phyloP scores from a whole-genome alignment of 2,329 filamentous ascomycete genomes.

The Xylaria sp. region DNA sequence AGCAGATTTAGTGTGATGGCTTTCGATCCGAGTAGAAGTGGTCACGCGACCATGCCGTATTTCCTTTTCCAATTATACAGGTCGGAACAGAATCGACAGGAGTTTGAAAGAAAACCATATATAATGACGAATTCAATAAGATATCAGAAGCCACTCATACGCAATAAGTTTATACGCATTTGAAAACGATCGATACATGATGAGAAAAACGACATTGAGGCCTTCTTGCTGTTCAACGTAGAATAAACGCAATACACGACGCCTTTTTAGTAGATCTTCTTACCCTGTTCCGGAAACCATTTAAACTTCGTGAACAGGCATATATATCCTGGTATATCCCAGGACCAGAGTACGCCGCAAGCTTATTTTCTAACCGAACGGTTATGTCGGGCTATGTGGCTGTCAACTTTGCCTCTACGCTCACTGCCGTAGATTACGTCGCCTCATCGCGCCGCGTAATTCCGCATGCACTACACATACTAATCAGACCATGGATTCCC shows the following conservation, averaged over 20 bases:
- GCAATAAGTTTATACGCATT: no score
- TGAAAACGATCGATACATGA: no score
- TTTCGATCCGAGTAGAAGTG: not conserved
- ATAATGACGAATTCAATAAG: not conserved
- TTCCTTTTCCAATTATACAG: not conserved
- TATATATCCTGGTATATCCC: not conserved
- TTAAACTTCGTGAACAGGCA: not conserved
- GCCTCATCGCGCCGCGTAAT: not conserved
- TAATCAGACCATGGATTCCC: not conserved
- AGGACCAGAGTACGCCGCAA: not conserved
- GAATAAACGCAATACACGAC: not conserved
- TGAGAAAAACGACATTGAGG: no score
- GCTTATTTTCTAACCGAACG: not conserved
- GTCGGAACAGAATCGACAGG: not conserved
- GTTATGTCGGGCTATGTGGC: not conserved
- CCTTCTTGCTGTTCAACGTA: no score
- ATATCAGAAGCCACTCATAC: not conserved
- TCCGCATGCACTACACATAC: not conserved
- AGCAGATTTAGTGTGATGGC: not conserved
- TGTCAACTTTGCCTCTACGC: not conserved
- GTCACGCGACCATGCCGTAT: not conserved
- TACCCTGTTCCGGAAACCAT: not conserved
- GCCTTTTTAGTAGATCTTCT: not conserved
- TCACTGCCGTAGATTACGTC: conserved; percentile 14
- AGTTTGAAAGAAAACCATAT: not conserved